Evolutionary conservation across 768 basidiomycete genomes (phyloP).

Genomic region (Paxillus involutus): DNA sequence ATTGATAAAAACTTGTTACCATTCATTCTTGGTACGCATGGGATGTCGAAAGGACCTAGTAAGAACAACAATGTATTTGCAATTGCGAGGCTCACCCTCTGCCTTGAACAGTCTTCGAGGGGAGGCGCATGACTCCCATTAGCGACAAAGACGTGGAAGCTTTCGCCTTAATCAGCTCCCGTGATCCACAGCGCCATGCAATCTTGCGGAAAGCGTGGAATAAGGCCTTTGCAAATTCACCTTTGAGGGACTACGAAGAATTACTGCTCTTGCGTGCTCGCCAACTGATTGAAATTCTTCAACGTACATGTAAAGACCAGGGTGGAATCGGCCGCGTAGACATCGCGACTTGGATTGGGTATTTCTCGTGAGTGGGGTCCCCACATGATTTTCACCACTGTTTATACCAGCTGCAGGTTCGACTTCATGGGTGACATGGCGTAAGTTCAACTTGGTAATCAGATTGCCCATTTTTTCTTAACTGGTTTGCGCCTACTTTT

Average conservation of each 20-base stretch:
- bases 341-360: conserved; percentile 19
- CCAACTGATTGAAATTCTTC: conserved; percentile 17
- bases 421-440: conserved; percentile 31
- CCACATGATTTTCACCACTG: not conserved
- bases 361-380: conserved; percentile 20
- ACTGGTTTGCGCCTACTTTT: not conserved
- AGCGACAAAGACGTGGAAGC: conserved; percentile 10
- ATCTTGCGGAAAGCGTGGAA: conserved; percentile 31
- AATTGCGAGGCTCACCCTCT: conserved; percentile 3
- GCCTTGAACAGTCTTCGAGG: conserved; percentile 17
- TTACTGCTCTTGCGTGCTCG: conserved; percentile 20
- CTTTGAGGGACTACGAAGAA: conserved; percentile 28
- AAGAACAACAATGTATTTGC: conserved; percentile 11
- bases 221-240: conserved; percentile 27
- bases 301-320: conserved; percentile 11
- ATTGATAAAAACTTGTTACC: conserved; percentile 20
- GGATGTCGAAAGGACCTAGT: conserved; percentile 29
- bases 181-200: conserved; percentile 21
- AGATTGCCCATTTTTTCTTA: not conserved
- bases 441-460: conserved; percentile 13
- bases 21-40: conserved; percentile 26
- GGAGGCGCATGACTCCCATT: conserved; percentile 18
- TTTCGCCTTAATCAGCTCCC: conserved; percentile 16
- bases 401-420: conserved; percentile 12
- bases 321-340: conserved; percentile 8